Conservation (phyloP, 331 rosid genomes). For the Prunus yedoensis region DNA sequence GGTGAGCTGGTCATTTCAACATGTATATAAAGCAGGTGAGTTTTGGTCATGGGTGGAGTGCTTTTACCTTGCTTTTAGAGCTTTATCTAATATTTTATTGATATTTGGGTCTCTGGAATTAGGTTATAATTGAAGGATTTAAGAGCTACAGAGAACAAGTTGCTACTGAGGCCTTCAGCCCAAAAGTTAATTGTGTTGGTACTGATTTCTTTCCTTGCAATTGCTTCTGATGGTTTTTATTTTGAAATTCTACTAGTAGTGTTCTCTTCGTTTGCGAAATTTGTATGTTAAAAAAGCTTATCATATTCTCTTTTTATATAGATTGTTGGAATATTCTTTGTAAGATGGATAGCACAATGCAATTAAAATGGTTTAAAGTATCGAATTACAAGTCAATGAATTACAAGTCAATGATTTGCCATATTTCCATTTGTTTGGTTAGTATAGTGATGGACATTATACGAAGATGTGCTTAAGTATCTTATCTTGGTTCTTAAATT, state of each 20-base stretch:
- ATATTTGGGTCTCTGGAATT: neutral
- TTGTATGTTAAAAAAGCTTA: neutral
- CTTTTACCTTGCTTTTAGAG: neutral
- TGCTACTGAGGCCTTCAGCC: conserved; percentile 92
- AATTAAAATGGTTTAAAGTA: neutral
- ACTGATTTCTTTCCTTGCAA: conserved; percentile 26
- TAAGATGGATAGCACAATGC: neutral
- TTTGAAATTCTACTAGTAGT: neutral
- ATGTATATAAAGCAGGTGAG: conserved; percentile 26
- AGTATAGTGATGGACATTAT: neutral
- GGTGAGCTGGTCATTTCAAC: conserved; percentile 5
- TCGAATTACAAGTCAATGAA: neutral
- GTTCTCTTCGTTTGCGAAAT: neutral
- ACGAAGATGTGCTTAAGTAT: neutral
- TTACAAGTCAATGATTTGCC: neutral
- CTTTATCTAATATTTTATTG: neutral
- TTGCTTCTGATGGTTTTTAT: conserved; percentile 18
- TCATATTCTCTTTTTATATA: neutral
- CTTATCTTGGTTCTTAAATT: neutral
- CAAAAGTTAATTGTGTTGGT: conserved; percentile 93
- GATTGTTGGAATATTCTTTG: neutral
- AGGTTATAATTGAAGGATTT: conserved; percentile 88
- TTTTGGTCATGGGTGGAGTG: neutral
- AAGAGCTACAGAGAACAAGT: conserved; percentile 88
- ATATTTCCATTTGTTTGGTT: neutral